Evolutionary conservation across 2,329 filamentous ascomycete species (phyloP), one percentile per base, ranked within the genome.

Genomic region (Ilyonectria mors-panacis): DNA sequence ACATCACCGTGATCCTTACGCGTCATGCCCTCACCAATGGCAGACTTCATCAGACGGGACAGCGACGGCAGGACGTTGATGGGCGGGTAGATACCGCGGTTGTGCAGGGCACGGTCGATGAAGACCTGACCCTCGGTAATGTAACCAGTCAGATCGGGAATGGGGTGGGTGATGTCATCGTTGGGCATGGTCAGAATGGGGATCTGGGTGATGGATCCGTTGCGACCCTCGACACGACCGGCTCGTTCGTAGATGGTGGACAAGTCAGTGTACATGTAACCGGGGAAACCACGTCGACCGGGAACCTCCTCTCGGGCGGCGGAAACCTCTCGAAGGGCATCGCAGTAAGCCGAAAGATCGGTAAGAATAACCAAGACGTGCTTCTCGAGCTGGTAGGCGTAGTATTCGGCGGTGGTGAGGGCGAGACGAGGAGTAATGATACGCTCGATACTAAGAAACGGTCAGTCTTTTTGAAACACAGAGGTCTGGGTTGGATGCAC

Each of bases 181-280:
- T 99, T 99, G 78, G 96, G 96, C 96, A 99, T 99, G 75, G 96
- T 98, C 84, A 99, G 83, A 81, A 99, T 99, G 67, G 96, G 96
- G 78, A 99, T 98, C 85, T 99, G 96, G 21, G 97, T 99, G 78
- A 99, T 99, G 77, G 96, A 99, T 68, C 97, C 96, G 78, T 98
- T 98, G 76, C 97, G 93, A 76, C 97, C 97, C 78, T 94, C 88
- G 57, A 99, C 96, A 93, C 96, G 96, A 79, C 96, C 96, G 76
- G 96, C 96, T 86, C 96, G 95, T 85, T 99, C 96, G 88, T 99
- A 99, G 78, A 99, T 98, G 79, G 96, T 99, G 67, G 96, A 98
- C 91, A 99, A 93, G 90, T 99, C 97, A 75, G 96, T 99, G 88
- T 99, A 99, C 96, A 99, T 99, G 89, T 99, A 99, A 93, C 96